Base-by-base conservation (phyloP, 2,329 filamentous ascomycete genomes). In the Pseudohalonectria lignicola region DNA sequence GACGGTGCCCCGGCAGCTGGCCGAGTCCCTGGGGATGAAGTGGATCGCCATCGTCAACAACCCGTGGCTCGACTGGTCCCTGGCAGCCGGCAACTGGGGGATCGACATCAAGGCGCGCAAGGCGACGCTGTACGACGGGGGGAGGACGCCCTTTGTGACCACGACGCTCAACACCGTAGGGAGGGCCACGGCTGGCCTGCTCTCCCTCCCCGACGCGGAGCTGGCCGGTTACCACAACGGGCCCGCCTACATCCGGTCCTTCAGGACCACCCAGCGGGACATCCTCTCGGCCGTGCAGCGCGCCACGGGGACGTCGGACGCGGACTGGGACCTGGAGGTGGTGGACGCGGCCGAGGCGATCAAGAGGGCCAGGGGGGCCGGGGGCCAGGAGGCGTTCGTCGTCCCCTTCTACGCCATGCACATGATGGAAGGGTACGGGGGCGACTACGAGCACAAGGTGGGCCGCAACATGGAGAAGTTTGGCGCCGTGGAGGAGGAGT, bases 211-310 rank as follows among this genome's bases (percentile, higher is more conserved):
- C 3, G 15, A 47, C 15, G 30, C 41, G 38, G 18, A 31, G 25
- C 39, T 40, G 20, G 20, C 28, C 5, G 19, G 20, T 21, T 36
- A 26, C 23, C 15, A 29, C 19, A 16, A 41, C 32, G 9, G 12
- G 17, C 9, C 30, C 1, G 49, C 79, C 2, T 73, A 66, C 46
- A 46, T 79, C 10, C 63, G 61, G 7, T 77, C 71, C 43, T 83
- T 81, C 57, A 52, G 59, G 10, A 46, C 77, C 42, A 74, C 56
- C 41, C 80, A 85, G 53, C 63, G 65, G 10, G 78, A 84, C 9
- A 82, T 84, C 61, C 64, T 84, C 39, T 67, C 70, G 29, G 69
- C 67, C n/a, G 55, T 79, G 11, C 64, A 77, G 47, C 67, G 70
- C 0, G 76, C 77, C 4, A 70, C 71, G 0, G 67, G 67, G 0